phyloP scores from a whole-genome alignment of 2,329 filamentous ascomycete genomes.

The Trichoderma harzianum region DNA sequence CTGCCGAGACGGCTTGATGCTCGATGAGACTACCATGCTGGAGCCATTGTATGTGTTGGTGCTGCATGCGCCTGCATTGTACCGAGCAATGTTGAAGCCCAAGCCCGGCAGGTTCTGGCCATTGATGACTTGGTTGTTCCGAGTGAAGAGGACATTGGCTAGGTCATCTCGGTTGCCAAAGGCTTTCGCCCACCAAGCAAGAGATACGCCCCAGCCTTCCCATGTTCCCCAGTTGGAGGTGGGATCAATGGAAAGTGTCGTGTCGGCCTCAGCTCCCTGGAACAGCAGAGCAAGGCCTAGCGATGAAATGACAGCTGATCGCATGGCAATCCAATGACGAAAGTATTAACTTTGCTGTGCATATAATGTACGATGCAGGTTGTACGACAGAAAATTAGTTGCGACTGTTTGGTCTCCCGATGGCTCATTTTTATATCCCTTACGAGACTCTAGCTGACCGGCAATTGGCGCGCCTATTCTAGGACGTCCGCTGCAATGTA shows the following conservation, averaged over 20 bases:
- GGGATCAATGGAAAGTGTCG: neutral
- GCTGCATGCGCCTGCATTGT: slow-evolving; percentile 1
- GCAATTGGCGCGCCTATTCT: neutral
- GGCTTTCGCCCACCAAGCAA: slow-evolving; percentile 12
- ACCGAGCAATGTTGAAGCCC: slow-evolving; percentile 8
- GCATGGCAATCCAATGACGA: neutral
- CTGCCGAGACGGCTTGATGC: slow-evolving; percentile 7
- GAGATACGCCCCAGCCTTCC: slow-evolving; percentile 14
- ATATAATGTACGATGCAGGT: neutral
- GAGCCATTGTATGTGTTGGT: neutral
- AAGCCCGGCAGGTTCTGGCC: neutral
- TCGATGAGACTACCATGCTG: slow-evolving; percentile 1
- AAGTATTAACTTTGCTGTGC: no score
- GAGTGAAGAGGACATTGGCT: neutral
- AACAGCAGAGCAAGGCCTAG: neutral
- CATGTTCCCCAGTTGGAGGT: neutral
- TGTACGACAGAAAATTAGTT: neutral
- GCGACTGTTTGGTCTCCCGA: neutral
- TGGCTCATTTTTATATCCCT: neutral
- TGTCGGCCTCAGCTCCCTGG: neutral
- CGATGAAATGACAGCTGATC: neutral
- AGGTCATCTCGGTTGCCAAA: slow-evolving; percentile 7
- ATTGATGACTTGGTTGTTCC: neutral
- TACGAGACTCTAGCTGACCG: neutral
- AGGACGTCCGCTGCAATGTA: neutral